Percentiles rank a stretch among this genome's conserved stretches.
phyloP scores from a whole-genome alignment of 2,329 filamentous ascomycete species.

The Aspergillus cejpii region DNA sequence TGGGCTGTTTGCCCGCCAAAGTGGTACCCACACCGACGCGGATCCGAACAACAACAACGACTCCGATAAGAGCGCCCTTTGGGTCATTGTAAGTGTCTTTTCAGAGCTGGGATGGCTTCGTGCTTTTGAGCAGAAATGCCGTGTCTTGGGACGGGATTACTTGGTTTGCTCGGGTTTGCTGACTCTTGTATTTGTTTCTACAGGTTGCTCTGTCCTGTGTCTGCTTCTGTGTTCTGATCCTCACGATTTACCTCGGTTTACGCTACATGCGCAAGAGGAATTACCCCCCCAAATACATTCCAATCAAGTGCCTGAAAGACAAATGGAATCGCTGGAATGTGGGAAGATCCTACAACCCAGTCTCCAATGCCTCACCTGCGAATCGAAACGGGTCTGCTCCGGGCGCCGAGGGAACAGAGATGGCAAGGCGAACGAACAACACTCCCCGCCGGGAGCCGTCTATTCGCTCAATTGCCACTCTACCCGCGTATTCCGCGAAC shows the following conservation, averaged over 20 bases:
- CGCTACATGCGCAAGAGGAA: slow-evolving; percentile 42
- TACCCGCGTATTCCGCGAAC: slow-evolving; percentile 73
- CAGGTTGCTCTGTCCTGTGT: slow-evolving; percentile 28
- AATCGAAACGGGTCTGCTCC: slow-evolving; percentile 20
- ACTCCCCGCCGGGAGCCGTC: slow-evolving; percentile 74
- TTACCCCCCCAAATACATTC: slow-evolving; percentile 47
- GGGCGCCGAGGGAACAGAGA: slow-evolving; percentile 26
- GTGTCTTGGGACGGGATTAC: no score
- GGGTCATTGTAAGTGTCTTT: slow-evolving; percentile 27
- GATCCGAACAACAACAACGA: not conserved
- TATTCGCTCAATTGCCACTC: slow-evolving; percentile 85
- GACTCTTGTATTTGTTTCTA: not conserved
- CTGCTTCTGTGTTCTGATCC: slow-evolving; percentile 26
- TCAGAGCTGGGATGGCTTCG: not conserved
- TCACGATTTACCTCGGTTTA: slow-evolving; percentile 32
- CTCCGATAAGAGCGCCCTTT: slow-evolving; percentile 19
- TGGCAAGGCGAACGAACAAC: slow-evolving; percentile 18
- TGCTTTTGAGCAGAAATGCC: not conserved
- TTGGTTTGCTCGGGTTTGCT: no score
- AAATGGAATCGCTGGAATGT: slow-evolving; percentile 49
- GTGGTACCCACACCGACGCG: not conserved
- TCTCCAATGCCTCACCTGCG: slow-evolving; percentile 22
- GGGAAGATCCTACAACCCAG: slow-evolving; percentile 38
- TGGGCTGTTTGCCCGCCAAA: slow-evolving; percentile 16
- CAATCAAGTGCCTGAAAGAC: slow-evolving; percentile 46